phyloP scores from a whole-genome alignment of 441 rosid species.

The Hura crepitans region DNA sequence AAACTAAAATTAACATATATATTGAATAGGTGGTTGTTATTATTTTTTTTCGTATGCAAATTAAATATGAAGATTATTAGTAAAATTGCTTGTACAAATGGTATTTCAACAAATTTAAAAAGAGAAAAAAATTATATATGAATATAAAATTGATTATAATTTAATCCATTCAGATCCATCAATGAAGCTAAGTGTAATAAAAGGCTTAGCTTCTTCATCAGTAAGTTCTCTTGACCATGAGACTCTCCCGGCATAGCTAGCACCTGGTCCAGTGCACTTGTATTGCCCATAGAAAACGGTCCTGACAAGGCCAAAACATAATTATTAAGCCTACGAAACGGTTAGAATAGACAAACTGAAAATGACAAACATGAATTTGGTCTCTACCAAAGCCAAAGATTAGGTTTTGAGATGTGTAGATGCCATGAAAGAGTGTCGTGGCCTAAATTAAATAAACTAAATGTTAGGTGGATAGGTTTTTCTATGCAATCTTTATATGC shows the following conservation, averaged over 20 bases:
- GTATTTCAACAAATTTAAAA: neutral
- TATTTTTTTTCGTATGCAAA: neutral
- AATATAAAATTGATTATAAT: slow-evolving; percentile 15
- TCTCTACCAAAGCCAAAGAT: neutral
- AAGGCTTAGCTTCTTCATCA: slow-evolving; percentile 88
- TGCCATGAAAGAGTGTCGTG: slow-evolving; percentile 12
- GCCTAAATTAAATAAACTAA: neutral
- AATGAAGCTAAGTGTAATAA: slow-evolving; percentile 65
- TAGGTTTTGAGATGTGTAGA: neutral
- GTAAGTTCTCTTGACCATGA: slow-evolving; percentile 91
- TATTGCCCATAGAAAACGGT: slow-evolving; percentile 96
- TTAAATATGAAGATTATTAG: too few species aligned
- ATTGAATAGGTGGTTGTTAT: too few species aligned
- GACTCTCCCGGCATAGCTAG: slow-evolving; percentile 84
- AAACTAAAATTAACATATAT: too few species aligned
- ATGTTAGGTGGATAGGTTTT: slow-evolving; percentile 2
- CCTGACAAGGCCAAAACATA: slow-evolving; percentile 44
- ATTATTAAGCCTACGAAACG: slow-evolving; percentile 14
- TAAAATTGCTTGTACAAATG: slow-evolving; percentile 12
- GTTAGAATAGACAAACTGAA: slow-evolving; percentile 9
- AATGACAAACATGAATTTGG: slow-evolving; percentile 6
- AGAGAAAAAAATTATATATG: neutral
- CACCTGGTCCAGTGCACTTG: slow-evolving; percentile 89
- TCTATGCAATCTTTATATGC: slow-evolving; percentile 27
- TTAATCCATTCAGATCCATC: slow-evolving; percentile 93